Base-by-base conservation (phyloP, 176 grass and related monocot species). In the Carex littledalei region DNA sequence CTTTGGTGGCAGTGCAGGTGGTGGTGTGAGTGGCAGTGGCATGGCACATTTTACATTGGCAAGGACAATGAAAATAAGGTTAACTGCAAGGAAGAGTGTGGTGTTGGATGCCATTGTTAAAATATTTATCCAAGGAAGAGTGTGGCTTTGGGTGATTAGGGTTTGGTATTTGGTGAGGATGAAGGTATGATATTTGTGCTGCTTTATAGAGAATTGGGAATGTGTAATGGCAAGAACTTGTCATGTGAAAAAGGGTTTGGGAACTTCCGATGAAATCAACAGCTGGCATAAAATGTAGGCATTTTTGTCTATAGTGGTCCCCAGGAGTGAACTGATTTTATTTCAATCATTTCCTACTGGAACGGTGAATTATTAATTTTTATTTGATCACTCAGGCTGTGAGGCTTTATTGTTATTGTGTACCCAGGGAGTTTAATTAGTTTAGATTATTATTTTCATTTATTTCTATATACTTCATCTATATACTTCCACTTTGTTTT, bases 91-190 rank as follows among this genome's bases (percentile, higher is more conserved):
- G 47, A 86, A 86, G 14, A 81, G 75, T 26, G 61, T 77, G 22
- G 78, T 29, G 59, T 68, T 80, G 72, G 78, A 80, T 76, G 22
- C 85, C 63, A 67, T 81, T 0, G 74, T 66, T 80, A 54, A 32
- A 39, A 17, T 50, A 7, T 22, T 24, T 29, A 32, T 9, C 55
- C 0, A 39, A 39, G 5, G 37, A 3, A 78, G 21, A 3, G 10
- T 72, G 52, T 45, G 52, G 20, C 37, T 54, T 24, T 53, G 72
- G 74, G 52, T 56, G 74, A 49, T 34, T 78, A 78, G 74, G 74
- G 74, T 72, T 78, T 57, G 18, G 5, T 57, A 32, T 24, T 78
- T 5, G 74, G 13, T 76, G 74, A 57, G 74, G 13, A 57, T 32
- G 24, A 56, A 57, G 50, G 52, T 17, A 18, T 9, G 6, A 0